phyloP scores from a whole-genome alignment of 305 asterid species.

The Fraxinus angustifolia region DNA sequence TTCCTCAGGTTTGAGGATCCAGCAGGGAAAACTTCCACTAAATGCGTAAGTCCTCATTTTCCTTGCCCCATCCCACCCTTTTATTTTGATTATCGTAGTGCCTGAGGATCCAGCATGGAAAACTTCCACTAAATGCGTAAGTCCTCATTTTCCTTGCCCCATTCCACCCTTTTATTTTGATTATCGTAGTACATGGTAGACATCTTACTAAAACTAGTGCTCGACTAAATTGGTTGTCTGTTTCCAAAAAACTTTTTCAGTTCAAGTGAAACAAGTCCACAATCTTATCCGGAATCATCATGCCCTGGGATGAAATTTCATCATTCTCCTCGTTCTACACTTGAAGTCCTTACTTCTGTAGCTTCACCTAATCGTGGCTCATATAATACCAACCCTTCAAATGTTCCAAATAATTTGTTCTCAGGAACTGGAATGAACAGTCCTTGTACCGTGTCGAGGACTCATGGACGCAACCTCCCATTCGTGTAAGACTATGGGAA shows the following conservation, averaged over 20 bases:
- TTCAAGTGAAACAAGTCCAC: constrained; percentile 44
- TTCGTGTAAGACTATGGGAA: constrained; percentile 17
- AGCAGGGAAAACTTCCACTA: constrained; percentile 36
- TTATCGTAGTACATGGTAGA: neutral
- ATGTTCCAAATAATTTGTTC: constrained; percentile 20
- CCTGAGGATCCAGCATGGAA: constrained; percentile 36
- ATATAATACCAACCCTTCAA: constrained; percentile 31
- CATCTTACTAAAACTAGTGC: neutral
- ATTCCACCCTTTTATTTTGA: neutral
- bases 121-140: constrained; percentile 40
- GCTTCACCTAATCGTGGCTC: constrained; percentile 37
- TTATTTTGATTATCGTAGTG: too few species aligned
- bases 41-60: constrained; percentile 29
- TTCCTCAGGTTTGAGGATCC: constrained; percentile 32
- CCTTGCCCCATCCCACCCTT: constrained; percentile 1
- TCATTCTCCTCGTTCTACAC: constrained; percentile 52
- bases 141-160: neutral
- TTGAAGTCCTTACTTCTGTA: constrained; percentile 36
- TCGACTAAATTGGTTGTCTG: neutral
- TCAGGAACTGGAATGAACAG: constrained; percentile 24
- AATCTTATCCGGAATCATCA: constrained; percentile 31
- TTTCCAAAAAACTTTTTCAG: neutral
- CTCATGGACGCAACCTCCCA: constrained; percentile 34
- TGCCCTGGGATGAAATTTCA: constrained; percentile 33
- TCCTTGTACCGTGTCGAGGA: constrained; percentile 10